Base-by-base conservation (phyloP, 371 early-diverging fungal species). In the Fennellomyces sp. region DNA sequence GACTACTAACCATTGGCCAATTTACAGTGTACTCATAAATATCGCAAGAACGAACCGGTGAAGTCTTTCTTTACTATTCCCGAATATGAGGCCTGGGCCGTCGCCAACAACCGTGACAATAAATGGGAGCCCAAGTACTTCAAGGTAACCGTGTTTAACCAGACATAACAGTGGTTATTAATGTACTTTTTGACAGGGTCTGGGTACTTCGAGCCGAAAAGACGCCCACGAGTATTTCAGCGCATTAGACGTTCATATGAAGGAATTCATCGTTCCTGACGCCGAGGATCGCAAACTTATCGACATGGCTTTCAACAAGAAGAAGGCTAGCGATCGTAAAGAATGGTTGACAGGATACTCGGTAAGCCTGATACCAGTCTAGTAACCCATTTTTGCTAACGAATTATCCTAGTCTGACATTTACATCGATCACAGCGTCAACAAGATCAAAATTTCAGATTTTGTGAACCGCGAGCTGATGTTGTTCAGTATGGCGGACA, bases 381-480 rank as follows among this genome's bases (percentile, higher is more conserved):
- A 52, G 15, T 33, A 26, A 49, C 27, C 11, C n/a, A 28, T 8
- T 4, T 10, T 27, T 13, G 28, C 31, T 52, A 13, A 25, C 17
- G 11, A 41, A 31, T 28, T 21, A 23, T 42, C 56, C 15, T 64
- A 87, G 78, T 94, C 94, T 2, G 99, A 98, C 10, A 99, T 94
- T 11, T 99, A 72, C 76, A 91, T 99, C 61, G 99, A 99, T 75
- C 91, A 97, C 62, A 82, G 75, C 48, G 84, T 86, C 23, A 62
- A 76, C 27, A 75, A 86, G 31, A 97, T 99, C 64, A 81, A 88
- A 23, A 92, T 99, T 29, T 68, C 78, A 1, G 98, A 99, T 64
- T 99, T 99, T 74, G 93, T 99, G 67, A 97, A 99, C 71, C 92
- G 89, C 70, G 99, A 99, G 73, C 83, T 99, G 41, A 96, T 99